Percentiles rank a stretch among this genome's conserved stretches.
Conservation (phyloP, 2,329 filamentous ascomycete genomes). For the Epichloe sibirici region DNA sequence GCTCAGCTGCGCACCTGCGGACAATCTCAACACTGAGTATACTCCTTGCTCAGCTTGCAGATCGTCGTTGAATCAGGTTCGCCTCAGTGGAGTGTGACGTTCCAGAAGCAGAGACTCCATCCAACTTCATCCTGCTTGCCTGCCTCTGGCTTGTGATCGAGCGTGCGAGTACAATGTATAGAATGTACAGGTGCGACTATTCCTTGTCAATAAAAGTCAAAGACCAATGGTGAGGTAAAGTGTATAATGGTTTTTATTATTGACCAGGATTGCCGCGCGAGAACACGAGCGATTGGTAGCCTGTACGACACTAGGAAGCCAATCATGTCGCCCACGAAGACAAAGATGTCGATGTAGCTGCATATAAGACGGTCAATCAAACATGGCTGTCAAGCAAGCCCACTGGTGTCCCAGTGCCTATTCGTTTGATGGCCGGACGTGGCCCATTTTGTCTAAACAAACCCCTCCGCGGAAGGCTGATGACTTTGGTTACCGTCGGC, state of each 20-base stretch:
- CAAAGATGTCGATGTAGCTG: background rate
- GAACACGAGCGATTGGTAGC: background rate
- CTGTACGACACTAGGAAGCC: background rate
- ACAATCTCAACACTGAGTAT: background rate
- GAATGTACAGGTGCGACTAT: background rate
- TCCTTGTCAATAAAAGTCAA: background rate
- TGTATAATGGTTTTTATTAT: conserved; percentile 1
- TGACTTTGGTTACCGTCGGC: background rate
- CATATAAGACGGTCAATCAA: background rate
- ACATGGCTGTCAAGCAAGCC: background rate
- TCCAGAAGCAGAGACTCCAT: background rate
- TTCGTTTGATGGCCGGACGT: background rate
- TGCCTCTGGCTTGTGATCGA: background rate
- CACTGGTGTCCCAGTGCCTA: background rate
- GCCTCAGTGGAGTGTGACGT: conserved; percentile 1
- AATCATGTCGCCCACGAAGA: background rate
- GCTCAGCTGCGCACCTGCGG: background rate
- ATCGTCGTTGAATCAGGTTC: background rate
- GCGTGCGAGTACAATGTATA: background rate
- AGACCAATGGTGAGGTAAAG: background rate
- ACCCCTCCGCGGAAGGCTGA: background rate
- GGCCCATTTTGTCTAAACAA: background rate
- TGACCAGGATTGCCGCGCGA: background rate
- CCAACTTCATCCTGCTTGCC: background rate
- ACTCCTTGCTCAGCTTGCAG: background rate